Evolutionary conservation across 345 rosid species (phyloP).

Genomic region (Ceriops zippeliana): DNA sequence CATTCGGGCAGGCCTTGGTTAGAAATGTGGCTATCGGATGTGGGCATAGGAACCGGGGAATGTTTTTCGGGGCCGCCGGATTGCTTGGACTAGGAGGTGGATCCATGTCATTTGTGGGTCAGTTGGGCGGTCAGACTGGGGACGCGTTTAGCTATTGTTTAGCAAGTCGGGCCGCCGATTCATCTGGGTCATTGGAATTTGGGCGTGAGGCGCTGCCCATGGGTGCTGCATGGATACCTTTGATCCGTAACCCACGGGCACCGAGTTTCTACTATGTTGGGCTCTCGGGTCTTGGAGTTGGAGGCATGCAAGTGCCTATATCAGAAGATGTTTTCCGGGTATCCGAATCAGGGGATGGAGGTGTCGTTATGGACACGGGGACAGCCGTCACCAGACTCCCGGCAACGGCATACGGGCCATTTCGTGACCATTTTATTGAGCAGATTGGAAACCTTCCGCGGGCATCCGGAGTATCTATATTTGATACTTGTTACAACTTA

Average conservation of each 20-base stretch:
- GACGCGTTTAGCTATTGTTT: slow-evolving; percentile 93
- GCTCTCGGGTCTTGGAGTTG: slow-evolving; percentile 78
- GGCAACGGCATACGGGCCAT: slow-evolving; percentile 52
- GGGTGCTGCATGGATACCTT: slow-evolving; percentile 94
- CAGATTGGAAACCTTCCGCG: slow-evolving; percentile 74
- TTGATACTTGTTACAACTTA: slow-evolving; percentile 82
- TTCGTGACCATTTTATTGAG: slow-evolving; percentile 57
- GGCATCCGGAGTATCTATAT: slow-evolving; percentile 70
- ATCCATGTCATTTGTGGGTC: slow-evolving; percentile 82
- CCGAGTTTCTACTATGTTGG: slow-evolving; percentile 82
- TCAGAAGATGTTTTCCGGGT: slow-evolving; percentile 53
- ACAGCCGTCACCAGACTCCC: slow-evolving; percentile 94
- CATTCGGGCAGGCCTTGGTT: slow-evolving; percentile 54
- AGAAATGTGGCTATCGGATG: slow-evolving; percentile 84
- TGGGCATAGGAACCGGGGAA: slow-evolving; percentile 82
- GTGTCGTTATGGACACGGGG: slow-evolving; percentile 97
- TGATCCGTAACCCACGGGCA: slow-evolving; percentile 70
- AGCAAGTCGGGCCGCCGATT: slow-evolving; percentile 64
- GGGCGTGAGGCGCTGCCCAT: slow-evolving; percentile 74
- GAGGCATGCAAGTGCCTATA: slow-evolving; percentile 53
- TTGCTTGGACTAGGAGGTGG: slow-evolving; percentile 89
- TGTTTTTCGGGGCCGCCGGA: slow-evolving; percentile 95
- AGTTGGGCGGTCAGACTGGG: slow-evolving; percentile 79
- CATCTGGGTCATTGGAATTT: slow-evolving; percentile 73
- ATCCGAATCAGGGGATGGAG: slow-evolving; percentile 59